Conservation (phyloP, 2,329 filamentous ascomycete genomes). For the Penicillium griseofulvum region DNA sequence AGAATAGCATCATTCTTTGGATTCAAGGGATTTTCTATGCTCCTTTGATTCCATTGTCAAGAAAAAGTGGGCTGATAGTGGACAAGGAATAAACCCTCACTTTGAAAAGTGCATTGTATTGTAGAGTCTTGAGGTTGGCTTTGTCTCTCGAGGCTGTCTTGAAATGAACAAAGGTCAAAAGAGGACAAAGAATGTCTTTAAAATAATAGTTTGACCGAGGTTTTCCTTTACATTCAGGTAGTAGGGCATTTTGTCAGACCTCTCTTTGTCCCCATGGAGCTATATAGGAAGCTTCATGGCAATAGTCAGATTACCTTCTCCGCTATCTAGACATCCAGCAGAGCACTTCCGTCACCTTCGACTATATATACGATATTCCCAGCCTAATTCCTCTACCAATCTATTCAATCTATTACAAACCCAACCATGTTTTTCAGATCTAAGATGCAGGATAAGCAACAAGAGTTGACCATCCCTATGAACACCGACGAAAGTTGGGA, state of each 20-base stretch:
- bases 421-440: background rate
- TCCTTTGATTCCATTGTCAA: background rate
- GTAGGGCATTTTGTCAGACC: too few relatives aligned
- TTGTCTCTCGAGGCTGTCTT: too few relatives aligned
- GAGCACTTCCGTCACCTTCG: too few relatives aligned
- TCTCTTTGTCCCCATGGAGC: too few relatives aligned
- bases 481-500: background rate
- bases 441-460: background rate
- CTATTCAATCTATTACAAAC: too few relatives aligned
- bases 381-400: background rate
- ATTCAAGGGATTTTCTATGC: accelerated
- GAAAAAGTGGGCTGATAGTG: background rate
- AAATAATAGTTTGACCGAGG: background rate
- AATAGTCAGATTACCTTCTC: too few relatives aligned
- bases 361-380: background rate
- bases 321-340: too few relatives aligned
- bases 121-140: background rate
- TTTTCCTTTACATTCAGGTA: too few relatives aligned
- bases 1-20: background rate
- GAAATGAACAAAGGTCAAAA: background rate
- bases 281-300: too few relatives aligned
- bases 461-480: background rate
- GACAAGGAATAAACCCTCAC: background rate
- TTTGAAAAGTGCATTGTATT: background rate
- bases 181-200: background rate